phyloP scores from a whole-genome alignment of 345 rosid genomes.

The Leavenworthia alabamica region DNA sequence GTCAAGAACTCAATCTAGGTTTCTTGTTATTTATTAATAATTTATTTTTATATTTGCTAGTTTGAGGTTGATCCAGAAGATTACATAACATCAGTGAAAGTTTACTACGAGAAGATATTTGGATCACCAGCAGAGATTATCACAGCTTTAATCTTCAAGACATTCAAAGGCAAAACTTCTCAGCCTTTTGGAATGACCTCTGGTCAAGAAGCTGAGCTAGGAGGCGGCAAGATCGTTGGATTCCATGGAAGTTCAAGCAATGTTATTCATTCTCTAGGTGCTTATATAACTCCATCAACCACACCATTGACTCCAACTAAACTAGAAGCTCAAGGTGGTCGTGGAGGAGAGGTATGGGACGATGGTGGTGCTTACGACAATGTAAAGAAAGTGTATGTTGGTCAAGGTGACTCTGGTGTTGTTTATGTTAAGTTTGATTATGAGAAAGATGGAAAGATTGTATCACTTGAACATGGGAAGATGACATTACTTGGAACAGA shows the following conservation, averaged over 20 bases:
- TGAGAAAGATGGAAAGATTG: constrained; percentile 27
- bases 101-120: constrained; percentile 21
- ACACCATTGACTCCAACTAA: constrained; percentile 17
- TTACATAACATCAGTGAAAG: constrained; percentile 16
- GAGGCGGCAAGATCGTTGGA: constrained; percentile 26
- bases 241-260: constrained; percentile 30
- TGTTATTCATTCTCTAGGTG: constrained; percentile 25
- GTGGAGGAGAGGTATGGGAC: constrained; percentile 30
- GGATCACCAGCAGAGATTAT: constrained; percentile 9
- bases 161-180: constrained; percentile 17
- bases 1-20: background rate
- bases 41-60: constrained; percentile 1
- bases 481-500: constrained; percentile 23
- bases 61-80: constrained; percentile 26
- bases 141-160: constrained; percentile 20
- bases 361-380: constrained; percentile 28
- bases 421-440: constrained; percentile 29
- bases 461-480: constrained; percentile 30
- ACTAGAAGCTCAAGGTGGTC: constrained; percentile 32
- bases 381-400: constrained; percentile 29
- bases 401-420: constrained; percentile 34
- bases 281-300: constrained; percentile 5
- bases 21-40: background rate
- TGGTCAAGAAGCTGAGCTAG: constrained; percentile 14
- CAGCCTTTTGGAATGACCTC: constrained; percentile 24